These are phyloP conservation scores for Fusarium sp. DNA, from an alignment of 2,329 filamentous ascomycete genomes.

Conservation along the genomic window DNA sequence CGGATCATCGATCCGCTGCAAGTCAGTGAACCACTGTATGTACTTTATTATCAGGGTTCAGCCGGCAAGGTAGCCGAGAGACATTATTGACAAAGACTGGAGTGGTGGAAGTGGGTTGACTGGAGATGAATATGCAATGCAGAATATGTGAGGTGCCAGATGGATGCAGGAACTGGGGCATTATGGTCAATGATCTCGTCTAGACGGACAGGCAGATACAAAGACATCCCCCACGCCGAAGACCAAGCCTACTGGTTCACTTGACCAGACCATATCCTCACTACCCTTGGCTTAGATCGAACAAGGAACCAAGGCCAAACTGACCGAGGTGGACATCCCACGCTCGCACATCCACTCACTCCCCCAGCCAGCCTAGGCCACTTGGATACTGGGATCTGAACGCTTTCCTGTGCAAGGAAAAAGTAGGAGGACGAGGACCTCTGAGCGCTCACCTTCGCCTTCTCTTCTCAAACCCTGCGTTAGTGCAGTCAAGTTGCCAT, in stretches of 20 bases:
- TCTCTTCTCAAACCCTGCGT: not conserved
- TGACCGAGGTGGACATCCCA: constrained; percentile 6
- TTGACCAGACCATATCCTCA: not conserved
- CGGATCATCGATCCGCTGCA: constrained; percentile 16
- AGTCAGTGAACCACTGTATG: constrained; percentile 14
- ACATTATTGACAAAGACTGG: constrained; percentile 2
- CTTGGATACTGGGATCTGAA: constrained; percentile 1
- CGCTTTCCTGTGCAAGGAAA: not conserved
- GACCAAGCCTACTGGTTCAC: not conserved
- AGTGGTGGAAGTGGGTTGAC: constrained; percentile 8
- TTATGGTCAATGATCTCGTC: constrained; percentile 1
- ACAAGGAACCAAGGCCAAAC: not conserved
- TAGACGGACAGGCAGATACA: not conserved
- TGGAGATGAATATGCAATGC: not conserved
- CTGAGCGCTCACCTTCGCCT: not conserved
- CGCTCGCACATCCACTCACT: constrained; percentile 2
- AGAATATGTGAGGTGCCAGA: not conserved
- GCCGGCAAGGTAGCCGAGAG: constrained; percentile 22
- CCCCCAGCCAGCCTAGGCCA: not conserved
- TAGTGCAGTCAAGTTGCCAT: constrained; percentile 9
- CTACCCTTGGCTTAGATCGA: not conserved
- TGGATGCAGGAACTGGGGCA: constrained; percentile 8
- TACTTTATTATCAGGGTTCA: constrained; percentile 17
- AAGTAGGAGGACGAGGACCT: not conserved
- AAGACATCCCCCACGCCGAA: not conserved